These are phyloP conservation scores for Yamadazyma laniorum DNA, from an alignment of 805 yeast genomes.

Conservation along the genomic window DNA sequence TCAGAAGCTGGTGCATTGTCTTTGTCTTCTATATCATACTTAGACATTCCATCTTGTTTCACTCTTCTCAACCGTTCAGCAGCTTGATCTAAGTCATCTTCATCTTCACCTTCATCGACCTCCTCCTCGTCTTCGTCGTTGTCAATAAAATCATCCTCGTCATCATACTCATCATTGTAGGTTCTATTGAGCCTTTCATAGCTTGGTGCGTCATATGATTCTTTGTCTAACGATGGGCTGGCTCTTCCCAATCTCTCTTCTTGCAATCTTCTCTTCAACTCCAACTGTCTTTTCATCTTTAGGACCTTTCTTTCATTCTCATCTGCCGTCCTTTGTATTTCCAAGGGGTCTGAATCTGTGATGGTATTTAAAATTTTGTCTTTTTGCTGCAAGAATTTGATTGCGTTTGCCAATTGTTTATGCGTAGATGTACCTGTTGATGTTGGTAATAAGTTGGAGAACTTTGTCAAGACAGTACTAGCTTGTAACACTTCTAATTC, in stretches of 20 bases:
- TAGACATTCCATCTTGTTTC: slow-evolving; percentile 55
- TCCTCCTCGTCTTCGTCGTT: slow-evolving; percentile 43
- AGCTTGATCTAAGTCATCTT: slow-evolving; percentile 48
- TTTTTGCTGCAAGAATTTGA: slow-evolving; percentile 47
- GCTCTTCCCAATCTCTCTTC: slow-evolving; percentile 52
- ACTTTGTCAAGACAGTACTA: slow-evolving; percentile 60
- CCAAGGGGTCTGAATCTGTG: slow-evolving; percentile 65
- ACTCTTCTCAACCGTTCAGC: slow-evolving; percentile 58
- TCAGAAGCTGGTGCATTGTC: slow-evolving; percentile 49
- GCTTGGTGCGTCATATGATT: slow-evolving; percentile 27
- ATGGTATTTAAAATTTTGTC: slow-evolving; percentile 52
- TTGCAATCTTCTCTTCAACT: slow-evolving; percentile 54
- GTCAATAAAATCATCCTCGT: slow-evolving; percentile 45
- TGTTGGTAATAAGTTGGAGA: slow-evolving; percentile 80
- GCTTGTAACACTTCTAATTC: slow-evolving; percentile 69
- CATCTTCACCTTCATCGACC: slow-evolving; percentile 42
- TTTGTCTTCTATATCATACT: slow-evolving; percentile 30
- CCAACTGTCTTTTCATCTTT: slow-evolving; percentile 64
- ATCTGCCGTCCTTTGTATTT: slow-evolving; percentile 64
- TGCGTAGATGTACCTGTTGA: slow-evolving; percentile 88
- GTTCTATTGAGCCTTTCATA: slow-evolving; percentile 39
- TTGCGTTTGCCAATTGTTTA: slow-evolving; percentile 70
- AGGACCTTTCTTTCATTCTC: slow-evolving; percentile 57
- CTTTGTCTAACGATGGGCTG: slow-evolving; percentile 22
- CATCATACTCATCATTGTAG: slow-evolving; percentile 38